Conservation (phyloP, 257 asterid genomes). For the Solanum verrucosum region DNA sequence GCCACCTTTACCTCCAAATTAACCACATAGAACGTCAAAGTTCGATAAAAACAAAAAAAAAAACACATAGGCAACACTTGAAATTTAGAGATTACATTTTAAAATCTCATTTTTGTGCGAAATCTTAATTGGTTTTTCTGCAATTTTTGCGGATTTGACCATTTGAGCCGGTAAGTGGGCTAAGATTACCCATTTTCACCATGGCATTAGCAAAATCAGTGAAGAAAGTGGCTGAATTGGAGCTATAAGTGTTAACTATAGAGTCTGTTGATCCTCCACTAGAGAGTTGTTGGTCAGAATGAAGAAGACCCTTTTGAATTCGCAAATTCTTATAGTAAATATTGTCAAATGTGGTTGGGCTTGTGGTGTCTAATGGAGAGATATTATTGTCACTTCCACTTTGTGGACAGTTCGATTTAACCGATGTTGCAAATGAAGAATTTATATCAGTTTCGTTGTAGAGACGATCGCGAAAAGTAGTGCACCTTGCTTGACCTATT, state of each 20-base stretch:
- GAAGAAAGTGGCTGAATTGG: background rate
- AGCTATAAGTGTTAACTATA: background rate
- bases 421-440: background rate
- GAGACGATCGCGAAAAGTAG: background rate
- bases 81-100: background rate
- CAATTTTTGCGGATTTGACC: background rate
- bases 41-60: background rate
- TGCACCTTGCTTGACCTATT: background rate
- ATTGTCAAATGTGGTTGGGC: background rate
- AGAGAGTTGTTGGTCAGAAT: background rate
- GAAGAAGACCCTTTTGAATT: background rate
- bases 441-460: background rate
- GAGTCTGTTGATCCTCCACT: background rate
- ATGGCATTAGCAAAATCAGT: background rate
- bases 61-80: background rate
- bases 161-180: background rate
- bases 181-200: background rate
- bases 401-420: background rate
- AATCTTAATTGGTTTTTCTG: background rate
- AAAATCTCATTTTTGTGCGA: background rate
- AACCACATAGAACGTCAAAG: background rate
- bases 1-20: background rate
- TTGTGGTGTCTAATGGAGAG: background rate
- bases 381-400: background rate
- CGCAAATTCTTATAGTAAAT: background rate